Evolutionary conservation across 352 stramenopile genomes (phyloP), one percentile per base, ranked within the genome.

Genomic region (Globisporangium cederbergense): DNA sequence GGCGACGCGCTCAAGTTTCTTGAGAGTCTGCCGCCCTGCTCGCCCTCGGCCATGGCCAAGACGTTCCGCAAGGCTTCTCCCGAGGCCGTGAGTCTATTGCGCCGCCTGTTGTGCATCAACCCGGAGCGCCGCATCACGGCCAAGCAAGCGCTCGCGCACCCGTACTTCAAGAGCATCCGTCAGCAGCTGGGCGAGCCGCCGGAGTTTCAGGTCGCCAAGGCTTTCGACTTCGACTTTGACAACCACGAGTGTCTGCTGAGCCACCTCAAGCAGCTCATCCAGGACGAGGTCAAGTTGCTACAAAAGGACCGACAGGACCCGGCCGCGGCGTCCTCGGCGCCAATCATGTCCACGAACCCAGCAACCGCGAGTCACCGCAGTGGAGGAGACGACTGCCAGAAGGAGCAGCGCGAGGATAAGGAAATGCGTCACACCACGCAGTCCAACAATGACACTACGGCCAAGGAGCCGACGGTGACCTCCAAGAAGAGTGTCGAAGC

Each of bases 81-180:
- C 10, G 83, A 94, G 51, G 86, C 81, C 0, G 71, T 94, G 32
- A 89, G 76, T 68, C 49, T 94, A 4, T 63, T 94, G 49, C 76
- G 81, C 9, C 76, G 74, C 13, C 71, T 87, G 28, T 75, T 98
- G 13, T 90, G 90, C 58, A 86, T 98, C 56, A 97, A 98, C 74
- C 94, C 95, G 7, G 75, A 78, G 45, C 91, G 93, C 18, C 88
- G 96, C 14, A 91, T 97, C 46, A 91, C 82, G 2, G 92, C 92
- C 2, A 91, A 91, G 60, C 83, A 96, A 36, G 89, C 93, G 18
- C 77, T 99, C 34, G 80, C 86, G 49, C 95, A 99, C 62, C 77
- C 92, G 10, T 99, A 98, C 74, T 94, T 94, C 63, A 89, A 91
- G 65, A 77, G 42, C 20, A 91, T 94, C 36, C 74, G 83, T 0